These are phyloP conservation scores for Backusella psychrophila DNA, from an alignment of 192 early-diverging fungal genomes.

Conservation along the genomic window DNA sequence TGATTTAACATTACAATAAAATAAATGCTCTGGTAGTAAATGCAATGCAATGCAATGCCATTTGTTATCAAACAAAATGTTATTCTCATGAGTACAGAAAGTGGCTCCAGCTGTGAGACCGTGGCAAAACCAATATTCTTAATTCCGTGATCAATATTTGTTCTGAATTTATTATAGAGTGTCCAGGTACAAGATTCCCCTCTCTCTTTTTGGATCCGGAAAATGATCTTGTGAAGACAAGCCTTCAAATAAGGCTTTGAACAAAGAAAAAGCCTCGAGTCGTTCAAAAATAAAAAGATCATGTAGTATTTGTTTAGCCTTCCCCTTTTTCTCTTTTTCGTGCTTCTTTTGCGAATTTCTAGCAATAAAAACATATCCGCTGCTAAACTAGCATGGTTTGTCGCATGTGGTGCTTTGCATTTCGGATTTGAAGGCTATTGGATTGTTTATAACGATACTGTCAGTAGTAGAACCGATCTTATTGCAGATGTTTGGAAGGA, in stretches of 20 bases:
- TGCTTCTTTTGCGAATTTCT: background rate
- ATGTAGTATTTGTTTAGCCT: background rate
- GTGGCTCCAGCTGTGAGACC: too few species aligned
- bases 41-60: too few species aligned
- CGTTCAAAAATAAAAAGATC: background rate
- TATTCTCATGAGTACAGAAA: background rate
- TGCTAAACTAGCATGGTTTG: conserved; percentile 76
- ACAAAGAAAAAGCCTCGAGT: background rate
- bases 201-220: background rate
- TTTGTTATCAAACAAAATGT: background rate
- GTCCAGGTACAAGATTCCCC: too few species aligned
- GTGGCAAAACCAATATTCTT: too few species aligned
- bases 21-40: too few species aligned
- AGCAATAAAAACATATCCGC: background rate
- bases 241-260: background rate
- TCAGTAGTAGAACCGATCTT: conserved; percentile 55
- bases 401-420: conserved; percentile 81
- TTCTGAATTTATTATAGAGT: too few species aligned
- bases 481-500: conserved; percentile 88
- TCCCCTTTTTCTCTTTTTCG: background rate
- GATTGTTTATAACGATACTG: conserved; percentile 60
- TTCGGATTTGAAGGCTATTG: conserved; percentile 86
- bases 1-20: background rate
- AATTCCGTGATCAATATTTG: too few species aligned
- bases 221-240: background rate